These are phyloP conservation scores for Cryptococcus sp. DNA, from an alignment of 1,284 basidiomycete genomes.

Conservation along the genomic window DNA sequence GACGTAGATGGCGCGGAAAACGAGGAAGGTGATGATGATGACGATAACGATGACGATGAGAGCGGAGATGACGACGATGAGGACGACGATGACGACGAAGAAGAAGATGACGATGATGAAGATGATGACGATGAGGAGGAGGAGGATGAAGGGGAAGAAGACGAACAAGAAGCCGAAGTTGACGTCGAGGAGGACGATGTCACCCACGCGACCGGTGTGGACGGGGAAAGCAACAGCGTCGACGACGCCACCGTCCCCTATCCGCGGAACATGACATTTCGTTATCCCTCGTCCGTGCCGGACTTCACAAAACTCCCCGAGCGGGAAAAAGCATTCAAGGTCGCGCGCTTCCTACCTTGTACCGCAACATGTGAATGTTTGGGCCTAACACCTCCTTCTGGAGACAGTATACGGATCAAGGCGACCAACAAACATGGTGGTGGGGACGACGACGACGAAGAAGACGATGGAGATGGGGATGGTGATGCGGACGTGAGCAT, in stretches of 20 bases:
- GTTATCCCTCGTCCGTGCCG: constrained; percentile 38
- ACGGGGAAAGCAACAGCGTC: not conserved
- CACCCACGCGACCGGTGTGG: not conserved
- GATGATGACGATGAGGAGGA: not conserved
- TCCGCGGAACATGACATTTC: constrained; percentile 22
- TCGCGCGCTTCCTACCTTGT: constrained; percentile 47
- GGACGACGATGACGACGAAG: not conserved
- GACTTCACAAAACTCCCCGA: constrained; percentile 37
- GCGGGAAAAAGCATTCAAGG: constrained; percentile 47
- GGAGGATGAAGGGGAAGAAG: constrained; percentile 4
- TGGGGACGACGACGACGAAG: constrained; percentile 21
- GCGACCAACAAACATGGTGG: constrained; percentile 36
- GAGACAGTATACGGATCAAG: constrained; percentile 16
- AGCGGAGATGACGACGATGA: not conserved
- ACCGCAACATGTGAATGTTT: constrained; percentile 56
- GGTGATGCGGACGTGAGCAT: constrained; percentile 24
- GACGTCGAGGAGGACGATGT: not conserved
- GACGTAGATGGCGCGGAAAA: not conserved
- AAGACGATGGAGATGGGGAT: constrained; percentile 23
- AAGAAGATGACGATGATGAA: too few species aligned
- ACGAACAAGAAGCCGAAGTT: not conserved
- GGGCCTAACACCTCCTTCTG: constrained; percentile 66
- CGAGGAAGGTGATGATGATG: not conserved
- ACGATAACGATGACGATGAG: not conserved
- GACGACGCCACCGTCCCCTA: not conserved